Evolutionary conservation across 306 rosid genomes (phyloP).

Genomic region (Cucumis hystrix): DNA sequence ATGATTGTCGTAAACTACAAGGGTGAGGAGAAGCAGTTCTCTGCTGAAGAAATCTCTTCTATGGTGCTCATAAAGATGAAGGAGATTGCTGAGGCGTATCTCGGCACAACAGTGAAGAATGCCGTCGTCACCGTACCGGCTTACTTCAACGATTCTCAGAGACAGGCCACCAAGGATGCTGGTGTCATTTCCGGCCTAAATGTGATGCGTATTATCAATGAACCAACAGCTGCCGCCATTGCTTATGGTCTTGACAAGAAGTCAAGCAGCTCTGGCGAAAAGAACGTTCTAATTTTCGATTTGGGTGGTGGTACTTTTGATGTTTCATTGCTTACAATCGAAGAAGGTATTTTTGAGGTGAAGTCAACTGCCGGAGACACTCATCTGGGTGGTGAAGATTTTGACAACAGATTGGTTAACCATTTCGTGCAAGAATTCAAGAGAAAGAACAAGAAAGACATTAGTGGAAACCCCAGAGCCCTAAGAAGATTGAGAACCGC

Average conservation of each 20-base stretch:
- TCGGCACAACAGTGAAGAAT: slow-evolving; percentile 37
- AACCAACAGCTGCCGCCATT: slow-evolving; percentile 66
- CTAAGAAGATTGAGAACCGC: slow-evolving; percentile 51
- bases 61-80: slow-evolving; percentile 58
- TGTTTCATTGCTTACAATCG: slow-evolving; percentile 58
- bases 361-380: slow-evolving; percentile 74
- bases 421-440: slow-evolving; percentile 59
- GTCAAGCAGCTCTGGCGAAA: slow-evolving; percentile 39
- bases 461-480: slow-evolving; percentile 40
- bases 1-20: slow-evolving; percentile 50
- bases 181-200: slow-evolving; percentile 53
- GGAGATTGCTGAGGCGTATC: slow-evolving; percentile 55
- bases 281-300: slow-evolving; percentile 56
- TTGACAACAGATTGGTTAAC: slow-evolving; percentile 57
- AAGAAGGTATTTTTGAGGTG: slow-evolving; percentile 74
- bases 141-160: slow-evolving; percentile 52
- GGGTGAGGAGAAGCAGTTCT: slow-evolving; percentile 48
- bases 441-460: slow-evolving; percentile 60
- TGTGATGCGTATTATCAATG: slow-evolving; percentile 58
- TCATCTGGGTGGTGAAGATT: slow-evolving; percentile 64
- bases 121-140: slow-evolving; percentile 62
- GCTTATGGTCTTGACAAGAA: slow-evolving; percentile 66
- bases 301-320: slow-evolving; percentile 67
- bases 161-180: slow-evolving; percentile 65
- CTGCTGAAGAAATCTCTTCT: slow-evolving; percentile 64